Evolutionary conservation across 1,284 basidiomycete species (phyloP).

Genomic region (Cystobasidium slooffiae): DNA sequence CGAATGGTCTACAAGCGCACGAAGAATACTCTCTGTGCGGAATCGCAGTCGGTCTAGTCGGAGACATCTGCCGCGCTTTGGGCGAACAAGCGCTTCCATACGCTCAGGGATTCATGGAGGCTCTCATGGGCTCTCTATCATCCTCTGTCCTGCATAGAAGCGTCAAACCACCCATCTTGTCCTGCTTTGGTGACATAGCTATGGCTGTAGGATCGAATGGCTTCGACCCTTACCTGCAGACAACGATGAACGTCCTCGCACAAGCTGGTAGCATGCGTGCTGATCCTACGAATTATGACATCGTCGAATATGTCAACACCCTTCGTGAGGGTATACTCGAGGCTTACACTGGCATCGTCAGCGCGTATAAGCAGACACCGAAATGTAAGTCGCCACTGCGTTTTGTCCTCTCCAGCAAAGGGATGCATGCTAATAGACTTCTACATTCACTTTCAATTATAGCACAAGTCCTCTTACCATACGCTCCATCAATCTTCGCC

Average conservation of each 20-base stretch:
- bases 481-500: conserved; percentile 76
- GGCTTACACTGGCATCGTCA: conserved; percentile 93
- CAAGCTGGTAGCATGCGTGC: conserved; percentile 87
- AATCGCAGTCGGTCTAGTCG: conserved; percentile 92
- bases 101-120: conserved; percentile 84
- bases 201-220: conserved; percentile 77
- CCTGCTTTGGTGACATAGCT: conserved; percentile 96
- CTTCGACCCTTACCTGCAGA: conserved; percentile 88
- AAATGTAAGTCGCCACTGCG: conserved; percentile 63
- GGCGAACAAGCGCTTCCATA: conserved; percentile 82
- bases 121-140: conserved; percentile 87
- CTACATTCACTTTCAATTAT: conserved; percentile 45
- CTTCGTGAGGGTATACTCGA: conserved; percentile 95
- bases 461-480: conserved; percentile 72
- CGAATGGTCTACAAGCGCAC: conserved; percentile 85
- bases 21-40: conserved; percentile 96
- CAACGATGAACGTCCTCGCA: conserved; percentile 86
- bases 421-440: neutral
- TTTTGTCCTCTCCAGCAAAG: conserved; percentile 1
- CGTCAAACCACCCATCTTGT: conserved; percentile 94
- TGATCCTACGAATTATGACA: conserved; percentile 85
- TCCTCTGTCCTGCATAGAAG: conserved; percentile 87
- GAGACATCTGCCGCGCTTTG: conserved; percentile 91
- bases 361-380: conserved; percentile 81
- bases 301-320: conserved; percentile 87